Conservation (phyloP, 192 early-diverging fungal species). For the Chytriomyces confervae region DNA sequence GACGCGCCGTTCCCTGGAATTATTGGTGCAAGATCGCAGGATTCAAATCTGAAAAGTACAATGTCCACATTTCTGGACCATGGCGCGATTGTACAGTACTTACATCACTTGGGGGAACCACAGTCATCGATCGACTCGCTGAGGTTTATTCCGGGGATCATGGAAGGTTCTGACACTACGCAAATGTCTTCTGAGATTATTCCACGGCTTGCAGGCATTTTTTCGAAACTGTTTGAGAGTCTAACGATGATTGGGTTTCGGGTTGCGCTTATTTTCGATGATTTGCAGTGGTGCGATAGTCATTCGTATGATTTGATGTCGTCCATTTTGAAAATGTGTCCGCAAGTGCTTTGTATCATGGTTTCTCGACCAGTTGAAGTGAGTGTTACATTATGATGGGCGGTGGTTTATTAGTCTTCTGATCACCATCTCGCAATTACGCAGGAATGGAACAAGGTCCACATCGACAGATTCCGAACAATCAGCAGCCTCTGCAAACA, state of each 20-base stretch:
- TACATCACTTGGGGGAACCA: conserved; percentile 24
- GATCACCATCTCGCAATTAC: not conserved
- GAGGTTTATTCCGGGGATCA: conserved; percentile 20
- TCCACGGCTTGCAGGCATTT: conserved; percentile 23
- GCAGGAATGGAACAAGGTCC: conserved; percentile 12
- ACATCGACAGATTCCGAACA: conserved; percentile 2
- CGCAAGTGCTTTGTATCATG: conserved; percentile 14
- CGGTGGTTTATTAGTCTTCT: not conserved
- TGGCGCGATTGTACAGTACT: not conserved
- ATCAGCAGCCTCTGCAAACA: conserved; percentile 16
- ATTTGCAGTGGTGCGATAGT: conserved; percentile 34
- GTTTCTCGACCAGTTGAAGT: conserved; percentile 27
- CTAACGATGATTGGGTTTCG: not conserved
- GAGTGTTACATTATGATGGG: not conserved
- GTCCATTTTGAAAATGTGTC: conserved; percentile 21
- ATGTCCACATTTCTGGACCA: conserved; percentile 17
- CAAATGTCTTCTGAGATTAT: conserved; percentile 24
- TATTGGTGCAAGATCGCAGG: not conserved
- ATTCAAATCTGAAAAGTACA: conserved; percentile 2
- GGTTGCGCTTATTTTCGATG: conserved; percentile 31
- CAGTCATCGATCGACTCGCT: conserved; percentile 24
- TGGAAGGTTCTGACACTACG: not conserved
- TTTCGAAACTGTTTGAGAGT: conserved; percentile 23
- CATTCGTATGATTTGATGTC: conserved; percentile 29
- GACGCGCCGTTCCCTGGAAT: not conserved